Evolutionary conservation across 305 asterid species (phyloP), one percentile per base, ranked within the genome.

Genomic region (Solanum chacoense): DNA sequence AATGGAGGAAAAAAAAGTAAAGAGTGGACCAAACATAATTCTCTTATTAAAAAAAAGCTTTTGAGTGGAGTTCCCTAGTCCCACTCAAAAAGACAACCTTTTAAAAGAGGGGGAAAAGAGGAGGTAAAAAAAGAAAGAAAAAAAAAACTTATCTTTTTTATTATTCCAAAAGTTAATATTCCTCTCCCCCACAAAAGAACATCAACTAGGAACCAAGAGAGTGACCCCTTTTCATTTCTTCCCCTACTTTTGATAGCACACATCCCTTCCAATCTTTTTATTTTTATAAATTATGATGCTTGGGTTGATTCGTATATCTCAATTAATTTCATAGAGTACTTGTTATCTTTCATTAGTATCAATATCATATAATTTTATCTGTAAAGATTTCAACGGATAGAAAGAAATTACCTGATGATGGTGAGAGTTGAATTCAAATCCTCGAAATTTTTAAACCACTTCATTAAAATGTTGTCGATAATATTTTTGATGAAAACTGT

Each of bases 131-230:
- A 11, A 26, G 29, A 24, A 13, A 13, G n/a, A 24, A 11, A 18
- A 77, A 77, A 91, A 91, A 94, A 92, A 72, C 90, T 37, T 81
- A 87, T 89, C 93, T 91, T 92, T 93, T 91, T 93, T 89, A 91
- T 88, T 91, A 93, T 90, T 92, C 73, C 29, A 91, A 85, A 90
- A 91, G 93, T 92, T 93, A 35, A 35, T 76, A 94, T 94, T 94
- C 98, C 94, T 89, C 89, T 91, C 92, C 93, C 93, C 91, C 94
- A 93, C 94, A 93, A 94, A 93, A 94, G 59, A 94, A 92, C 98
- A 94, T 90, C 97, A 93, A 94, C 97, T 93, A 96, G 93, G 91
- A 91, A 95, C 97, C 96, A 95, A 96, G 93, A 93, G 40, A 91
- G 92, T 92, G 93, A 83, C 94, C 88, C 93, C 94, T 93, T 93